Evolutionary conservation across 129 eudicot genomes (phyloP), one percentile per base, ranked within the genome.

Genomic region (Scalesia atractyloides): DNA sequence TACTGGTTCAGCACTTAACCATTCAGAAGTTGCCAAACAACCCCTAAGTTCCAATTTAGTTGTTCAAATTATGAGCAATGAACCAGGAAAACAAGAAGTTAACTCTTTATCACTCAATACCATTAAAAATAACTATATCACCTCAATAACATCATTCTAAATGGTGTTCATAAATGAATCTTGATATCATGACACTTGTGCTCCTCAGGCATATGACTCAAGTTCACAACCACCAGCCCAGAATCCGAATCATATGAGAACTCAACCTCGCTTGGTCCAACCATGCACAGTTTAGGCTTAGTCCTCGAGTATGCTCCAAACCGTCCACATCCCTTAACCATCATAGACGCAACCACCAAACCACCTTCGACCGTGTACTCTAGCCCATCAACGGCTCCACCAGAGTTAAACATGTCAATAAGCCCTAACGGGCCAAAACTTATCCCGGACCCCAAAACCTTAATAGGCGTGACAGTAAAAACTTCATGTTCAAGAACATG

Each of bases 361-460:
- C 69, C 73, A 14, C 72, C 74, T 50, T 78, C 76, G 7, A 78
- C 54, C 8, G 76, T 69, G 54, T 87, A 90, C 47, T 69, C 81
- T 6, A 90, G 78, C 41, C 70, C 91, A 16, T 85, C 87, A 49
- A 90, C 79, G 48, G 96, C 94, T 54, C 96, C 96, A 36, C 96
- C 91, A 15, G 81, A 86, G 51, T 90, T 90, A 76, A 68, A 87
- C 96, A 90, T 90, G 73, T 85, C 82, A 14, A 87, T 82, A 18
- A 90, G 96, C 69, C 96, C 96, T 9, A 90, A 64, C 7, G 96
- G 96, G 13, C 88, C 91, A 66, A 87, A 90, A 67, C 82, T 44
- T 41, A 81, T 52, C 34, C 89, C 96, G 1, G 81, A 72, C 15
- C 85, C 84, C 66, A 87, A 74, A 68, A 46, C 79, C 84, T 79